These are phyloP conservation scores for Exophiala calicioides DNA, from an alignment of 2,329 filamentous ascomycete genomes.

Conservation along the genomic window DNA sequence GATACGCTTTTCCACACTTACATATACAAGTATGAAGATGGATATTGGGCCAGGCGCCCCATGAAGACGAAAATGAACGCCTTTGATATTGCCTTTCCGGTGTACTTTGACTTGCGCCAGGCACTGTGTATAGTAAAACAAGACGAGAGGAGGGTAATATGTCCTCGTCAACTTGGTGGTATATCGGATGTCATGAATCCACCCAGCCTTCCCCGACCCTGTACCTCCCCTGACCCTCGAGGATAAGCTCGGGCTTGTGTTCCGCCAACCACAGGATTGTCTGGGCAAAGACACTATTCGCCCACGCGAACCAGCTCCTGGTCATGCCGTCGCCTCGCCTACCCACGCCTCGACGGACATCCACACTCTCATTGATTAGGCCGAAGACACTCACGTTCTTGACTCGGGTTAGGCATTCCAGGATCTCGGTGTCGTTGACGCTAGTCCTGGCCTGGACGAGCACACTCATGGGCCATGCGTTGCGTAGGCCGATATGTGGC, in stretches of 20 bases:
- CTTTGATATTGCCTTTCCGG: too few relatives aligned
- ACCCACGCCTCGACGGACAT: slow-evolving; percentile 63
- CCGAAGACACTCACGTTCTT: slow-evolving; percentile 74
- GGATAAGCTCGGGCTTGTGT: slow-evolving; percentile 84
- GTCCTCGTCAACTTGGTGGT: too few relatives aligned
- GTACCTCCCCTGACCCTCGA: slow-evolving; percentile 55
- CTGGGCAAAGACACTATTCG: slow-evolving; percentile 92
- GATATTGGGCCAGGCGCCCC: too few relatives aligned
- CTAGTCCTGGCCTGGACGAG: slow-evolving; percentile 89
- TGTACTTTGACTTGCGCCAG: too few relatives aligned
- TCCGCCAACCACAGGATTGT: slow-evolving; percentile 87
- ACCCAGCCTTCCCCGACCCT: slow-evolving; percentile 28
- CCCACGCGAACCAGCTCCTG: slow-evolving; percentile 95
- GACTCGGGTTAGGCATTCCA: slow-evolving; percentile 69
- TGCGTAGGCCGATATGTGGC: slow-evolving; percentile 73
- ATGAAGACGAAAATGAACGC: too few relatives aligned
- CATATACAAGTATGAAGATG: too few relatives aligned
- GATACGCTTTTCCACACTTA: too few relatives aligned
- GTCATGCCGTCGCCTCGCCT: slow-evolving; percentile 65
- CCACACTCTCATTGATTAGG: slow-evolving; percentile 86
- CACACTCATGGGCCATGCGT: slow-evolving; percentile 97
- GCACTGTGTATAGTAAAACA: too few relatives aligned
- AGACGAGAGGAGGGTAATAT: too few relatives aligned
- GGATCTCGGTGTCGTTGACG: slow-evolving; percentile 72
- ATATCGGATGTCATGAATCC: too few relatives aligned